Conservation (phyloP, 805 yeast species). For the Candida ulmi region DNA sequence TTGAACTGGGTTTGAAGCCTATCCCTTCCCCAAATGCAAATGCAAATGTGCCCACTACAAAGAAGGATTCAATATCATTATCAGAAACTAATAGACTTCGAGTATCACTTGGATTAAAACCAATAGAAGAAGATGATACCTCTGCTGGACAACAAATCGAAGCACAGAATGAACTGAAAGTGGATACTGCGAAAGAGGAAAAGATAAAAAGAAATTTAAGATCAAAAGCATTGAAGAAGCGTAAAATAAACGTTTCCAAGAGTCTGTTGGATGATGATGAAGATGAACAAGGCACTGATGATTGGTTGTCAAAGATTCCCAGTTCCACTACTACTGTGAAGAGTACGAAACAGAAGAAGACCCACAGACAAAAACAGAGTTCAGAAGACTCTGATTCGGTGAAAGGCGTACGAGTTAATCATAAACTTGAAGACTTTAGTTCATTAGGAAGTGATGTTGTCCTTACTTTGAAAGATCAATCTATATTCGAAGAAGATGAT, state of each 20-base stretch:
- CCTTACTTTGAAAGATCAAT: conserved; percentile 19
- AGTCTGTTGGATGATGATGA: conserved; percentile 14
- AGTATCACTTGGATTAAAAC: conserved; percentile 19
- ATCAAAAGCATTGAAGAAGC: conserved; percentile 10
- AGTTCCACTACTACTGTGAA: too few species aligned
- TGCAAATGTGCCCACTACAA: not conserved
- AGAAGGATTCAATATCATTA: conserved; percentile 7
- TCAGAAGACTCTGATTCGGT: not conserved
- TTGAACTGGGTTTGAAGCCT: conserved; percentile 48
- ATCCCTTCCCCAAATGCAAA: conserved; percentile 26
- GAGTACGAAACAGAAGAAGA: not conserved
- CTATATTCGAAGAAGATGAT: conserved; percentile 17
- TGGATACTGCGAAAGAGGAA: conserved; percentile 6
- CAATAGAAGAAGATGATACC: conserved; percentile 7
- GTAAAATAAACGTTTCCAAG: conserved; percentile 7
- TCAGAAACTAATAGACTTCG: conserved; percentile 18
- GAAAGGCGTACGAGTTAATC: conserved; percentile 16
- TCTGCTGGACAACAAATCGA: too few species aligned
- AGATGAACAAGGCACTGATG: conserved; percentile 4
- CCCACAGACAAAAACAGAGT: not conserved
- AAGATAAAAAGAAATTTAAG: conserved; percentile 11
- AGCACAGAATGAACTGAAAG: too few species aligned
- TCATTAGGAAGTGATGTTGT: conserved; percentile 9
- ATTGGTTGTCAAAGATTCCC: conserved; percentile 21
- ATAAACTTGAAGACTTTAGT: conserved; percentile 11